These are phyloP conservation scores for Microsporum canis DNA, from an alignment of 2,329 filamentous ascomycete genomes.

Conservation along the genomic window DNA sequence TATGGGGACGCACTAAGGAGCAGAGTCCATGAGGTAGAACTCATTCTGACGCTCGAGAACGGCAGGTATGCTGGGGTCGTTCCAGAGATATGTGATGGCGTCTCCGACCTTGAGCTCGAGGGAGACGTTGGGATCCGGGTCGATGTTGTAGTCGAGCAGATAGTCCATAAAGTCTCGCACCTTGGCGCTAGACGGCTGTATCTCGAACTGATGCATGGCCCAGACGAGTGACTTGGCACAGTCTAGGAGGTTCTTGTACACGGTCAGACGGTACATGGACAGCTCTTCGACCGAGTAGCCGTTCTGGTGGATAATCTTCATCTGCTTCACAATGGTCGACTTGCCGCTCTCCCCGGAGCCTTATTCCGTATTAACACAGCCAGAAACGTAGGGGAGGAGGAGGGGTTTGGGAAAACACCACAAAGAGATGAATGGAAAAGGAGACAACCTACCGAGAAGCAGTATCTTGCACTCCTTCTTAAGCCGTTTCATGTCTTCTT, in stretches of 20 bases:
- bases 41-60: slow-evolving; percentile 92
- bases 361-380: slow-evolving; percentile 28
- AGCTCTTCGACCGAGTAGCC: slow-evolving; percentile 92
- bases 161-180: slow-evolving; percentile 68
- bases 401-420: too few species aligned
- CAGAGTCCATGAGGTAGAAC: slow-evolving; percentile 98
- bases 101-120: slow-evolving; percentile 71
- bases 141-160: slow-evolving; percentile 75
- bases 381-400: too few species aligned
- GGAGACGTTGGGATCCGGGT: slow-evolving; percentile 76
- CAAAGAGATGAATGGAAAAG: slow-evolving; percentile 4
- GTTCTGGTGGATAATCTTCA: slow-evolving; percentile 99
- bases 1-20: slow-evolving; percentile 66
- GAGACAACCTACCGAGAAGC: slow-evolving; percentile 59
- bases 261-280: slow-evolving; percentile 84
- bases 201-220: slow-evolving; percentile 84
- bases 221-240: slow-evolving; percentile 88
- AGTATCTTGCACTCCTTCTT: slow-evolving; percentile 98
- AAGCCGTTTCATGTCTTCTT: slow-evolving; percentile 87
- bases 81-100: slow-evolving; percentile 80
- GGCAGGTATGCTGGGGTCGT: slow-evolving; percentile 68
- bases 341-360: slow-evolving; percentile 98
- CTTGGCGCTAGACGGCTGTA: slow-evolving; percentile 60
- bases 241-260: slow-evolving; percentile 97
- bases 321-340: slow-evolving; percentile 98